Percentiles rank a stretch among this genome's conserved stretches.
These are phyloP conservation scores for Penicilliopsis zonata DNA, from an alignment of 495 filamentous ascomycete species.

Conservation along the genomic window DNA sequence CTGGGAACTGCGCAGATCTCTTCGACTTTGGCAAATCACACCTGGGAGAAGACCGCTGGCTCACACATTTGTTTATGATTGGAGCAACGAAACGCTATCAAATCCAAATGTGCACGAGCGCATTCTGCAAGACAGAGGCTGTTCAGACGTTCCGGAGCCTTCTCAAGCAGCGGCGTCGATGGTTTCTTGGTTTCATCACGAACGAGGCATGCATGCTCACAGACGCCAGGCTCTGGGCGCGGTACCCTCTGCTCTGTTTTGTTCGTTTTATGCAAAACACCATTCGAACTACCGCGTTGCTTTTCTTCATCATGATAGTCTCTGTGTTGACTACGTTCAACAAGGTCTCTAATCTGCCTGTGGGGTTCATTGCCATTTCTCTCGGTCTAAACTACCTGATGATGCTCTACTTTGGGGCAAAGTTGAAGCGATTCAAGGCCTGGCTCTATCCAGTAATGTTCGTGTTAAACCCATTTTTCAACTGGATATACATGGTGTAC, in stretches of 20 bases:
- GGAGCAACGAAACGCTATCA: slow-evolving; percentile 86
- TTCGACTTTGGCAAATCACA: slow-evolving; percentile 97
- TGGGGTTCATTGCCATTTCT: slow-evolving; percentile 93
- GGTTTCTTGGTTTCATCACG: slow-evolving; percentile 97
- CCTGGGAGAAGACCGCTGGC: slow-evolving; percentile 91
- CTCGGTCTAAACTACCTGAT: slow-evolving; percentile 88
- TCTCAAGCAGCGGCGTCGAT: slow-evolving; percentile 88
- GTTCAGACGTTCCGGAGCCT: slow-evolving; percentile 80
- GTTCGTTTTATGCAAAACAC: slow-evolving; percentile 95
- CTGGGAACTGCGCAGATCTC: slow-evolving; percentile 88
- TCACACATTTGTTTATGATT: slow-evolving; percentile 99
- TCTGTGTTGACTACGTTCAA: slow-evolving; percentile 79
- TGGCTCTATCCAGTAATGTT: slow-evolving; percentile 97
- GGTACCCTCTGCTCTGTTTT: slow-evolving; percentile 80
- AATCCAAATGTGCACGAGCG: slow-evolving; percentile 93
- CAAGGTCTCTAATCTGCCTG: slow-evolving; percentile 63
- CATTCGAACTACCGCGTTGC: slow-evolving; percentile 84
- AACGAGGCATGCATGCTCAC: slow-evolving; percentile 99
- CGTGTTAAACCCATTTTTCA: slow-evolving; percentile 89
- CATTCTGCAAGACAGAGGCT: slow-evolving; percentile 97
- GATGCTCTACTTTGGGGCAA: slow-evolving; percentile 91
- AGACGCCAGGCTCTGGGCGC: slow-evolving; percentile 78
- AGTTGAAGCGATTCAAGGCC: slow-evolving; percentile 79
- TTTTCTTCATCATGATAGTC: slow-evolving; percentile 93
- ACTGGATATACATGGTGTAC: slow-evolving; percentile 95